A percentile compares a stretch with the other conserved stretches of the same genome.
Conservation (phyloP, 441 rosid species). For the Theobroma grandiflorum region DNA sequence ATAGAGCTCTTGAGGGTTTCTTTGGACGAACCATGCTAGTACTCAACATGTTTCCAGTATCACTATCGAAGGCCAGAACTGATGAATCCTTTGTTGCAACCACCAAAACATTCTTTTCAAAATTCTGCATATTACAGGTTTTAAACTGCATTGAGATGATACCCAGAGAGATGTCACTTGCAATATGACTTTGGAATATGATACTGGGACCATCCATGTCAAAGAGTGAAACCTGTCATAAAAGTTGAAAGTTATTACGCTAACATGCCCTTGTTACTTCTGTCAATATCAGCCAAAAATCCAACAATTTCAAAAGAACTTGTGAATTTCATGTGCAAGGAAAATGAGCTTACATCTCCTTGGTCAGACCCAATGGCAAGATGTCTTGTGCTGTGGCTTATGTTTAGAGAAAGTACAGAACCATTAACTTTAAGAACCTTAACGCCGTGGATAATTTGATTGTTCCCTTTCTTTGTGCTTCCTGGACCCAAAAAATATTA, state of each 20-base stretch:
- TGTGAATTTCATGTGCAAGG: constrained; percentile 5
- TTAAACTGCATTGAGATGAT: constrained; percentile 73
- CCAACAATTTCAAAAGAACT: background rate
- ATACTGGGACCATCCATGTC: constrained; percentile 67
- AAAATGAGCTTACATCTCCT: constrained; percentile 74
- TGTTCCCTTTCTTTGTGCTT: constrained; percentile 73
- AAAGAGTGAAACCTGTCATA: constrained; percentile 69
- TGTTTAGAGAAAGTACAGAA: constrained; percentile 61
- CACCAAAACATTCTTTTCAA: constrained; percentile 78
- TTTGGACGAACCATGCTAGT: constrained; percentile 71
- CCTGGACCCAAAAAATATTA: constrained; percentile 54
- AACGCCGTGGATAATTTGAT: constrained; percentile 63
- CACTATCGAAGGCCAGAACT: constrained; percentile 73
- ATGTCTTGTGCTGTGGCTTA: constrained; percentile 57
- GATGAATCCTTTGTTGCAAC: constrained; percentile 89
- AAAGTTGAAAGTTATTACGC: background rate
- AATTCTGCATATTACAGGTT: constrained; percentile 74
- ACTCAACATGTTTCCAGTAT: constrained; percentile 73
- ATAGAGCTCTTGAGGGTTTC: constrained; percentile 83
- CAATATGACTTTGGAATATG: constrained; percentile 65
- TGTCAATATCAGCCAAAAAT: background rate
- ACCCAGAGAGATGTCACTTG: constrained; percentile 73
- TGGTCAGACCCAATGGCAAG: constrained; percentile 85
- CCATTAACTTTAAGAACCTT: constrained; percentile 78
- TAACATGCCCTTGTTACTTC: constrained; percentile 1